Conservation (phyloP, 495 filamentous ascomycete genomes). For the Glutinoglossum americanum region DNA sequence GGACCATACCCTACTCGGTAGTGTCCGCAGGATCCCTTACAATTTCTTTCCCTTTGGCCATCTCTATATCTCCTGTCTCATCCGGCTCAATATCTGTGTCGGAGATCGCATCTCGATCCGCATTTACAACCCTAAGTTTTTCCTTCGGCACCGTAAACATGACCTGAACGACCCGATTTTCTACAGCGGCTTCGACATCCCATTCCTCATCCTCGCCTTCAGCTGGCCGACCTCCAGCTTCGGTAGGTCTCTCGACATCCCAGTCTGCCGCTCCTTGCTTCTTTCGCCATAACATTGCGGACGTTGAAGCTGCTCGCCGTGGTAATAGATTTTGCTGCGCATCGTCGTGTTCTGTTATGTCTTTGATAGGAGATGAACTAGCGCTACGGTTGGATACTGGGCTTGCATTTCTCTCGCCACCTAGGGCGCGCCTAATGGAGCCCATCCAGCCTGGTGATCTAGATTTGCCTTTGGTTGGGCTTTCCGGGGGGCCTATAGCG, state of each 20-base stretch:
- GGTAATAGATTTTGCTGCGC: conserved; percentile 16
- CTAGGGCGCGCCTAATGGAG: conserved; percentile 5
- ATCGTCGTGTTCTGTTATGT: conserved; percentile 12
- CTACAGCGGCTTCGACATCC: conserved; percentile 72
- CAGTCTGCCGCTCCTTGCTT: conserved; percentile 37
- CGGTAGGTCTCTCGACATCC: conserved; percentile 18
- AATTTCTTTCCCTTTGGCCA: background rate
- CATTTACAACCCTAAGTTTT: conserved; percentile 71
- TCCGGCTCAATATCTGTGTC: background rate
- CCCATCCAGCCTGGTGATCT: conserved; percentile 3
- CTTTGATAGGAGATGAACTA: conserved; percentile 9
- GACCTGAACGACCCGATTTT: conserved; percentile 65
- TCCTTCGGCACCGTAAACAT: conserved; percentile 86
- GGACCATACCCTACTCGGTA: background rate
- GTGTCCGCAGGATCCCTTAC: background rate
- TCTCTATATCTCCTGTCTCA: background rate
- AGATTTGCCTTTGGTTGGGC: background rate
- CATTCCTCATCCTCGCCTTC: conserved; percentile 42
- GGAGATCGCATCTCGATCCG: conserved; percentile 17
- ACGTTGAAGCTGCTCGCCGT: conserved; percentile 34
- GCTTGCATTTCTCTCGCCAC: conserved; percentile 1
- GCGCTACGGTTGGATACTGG: background rate
- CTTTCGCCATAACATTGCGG: conserved; percentile 33
- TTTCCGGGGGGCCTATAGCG: background rate
- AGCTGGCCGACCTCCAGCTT: background rate